phyloP scores from a whole-genome alignment of 495 filamentous ascomycete species.

The Darksidea phi region DNA sequence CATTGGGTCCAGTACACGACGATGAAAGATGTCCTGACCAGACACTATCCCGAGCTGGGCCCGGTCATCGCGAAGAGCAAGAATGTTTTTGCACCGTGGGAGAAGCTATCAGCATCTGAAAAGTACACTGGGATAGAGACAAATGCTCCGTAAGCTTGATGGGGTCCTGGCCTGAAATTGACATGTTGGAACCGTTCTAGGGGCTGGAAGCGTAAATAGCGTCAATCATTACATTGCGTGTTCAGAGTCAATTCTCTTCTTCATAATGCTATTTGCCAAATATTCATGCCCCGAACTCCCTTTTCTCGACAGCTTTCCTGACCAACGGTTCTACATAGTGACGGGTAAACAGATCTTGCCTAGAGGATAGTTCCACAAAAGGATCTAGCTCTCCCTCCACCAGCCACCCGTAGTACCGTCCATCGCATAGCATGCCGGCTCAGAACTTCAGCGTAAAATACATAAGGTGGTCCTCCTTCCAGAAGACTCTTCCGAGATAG shows the following conservation, averaged over 20 bases:
- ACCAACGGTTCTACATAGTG: slow-evolving; percentile 1
- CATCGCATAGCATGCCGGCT: slow-evolving; percentile 7
- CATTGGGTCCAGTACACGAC: slow-evolving; percentile 10
- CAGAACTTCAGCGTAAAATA: slow-evolving; percentile 20
- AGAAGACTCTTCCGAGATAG: slow-evolving; percentile 19
- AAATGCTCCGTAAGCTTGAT: slow-evolving; percentile 16
- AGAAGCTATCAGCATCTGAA: slow-evolving; percentile 15
- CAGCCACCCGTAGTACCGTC: slow-evolving; percentile 6
- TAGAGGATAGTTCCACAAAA: slow-evolving; percentile 8
- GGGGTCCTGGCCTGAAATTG: slow-evolving; percentile 5
- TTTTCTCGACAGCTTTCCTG: slow-evolving; percentile 9
- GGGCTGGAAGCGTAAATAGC: slow-evolving; percentile 6
- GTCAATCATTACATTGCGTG: slow-evolving; percentile 20
- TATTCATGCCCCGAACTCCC: slow-evolving; percentile 4
- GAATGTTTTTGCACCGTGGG: slow-evolving; percentile 10
- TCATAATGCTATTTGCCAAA: neutral
- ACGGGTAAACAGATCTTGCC: slow-evolving; percentile 1
- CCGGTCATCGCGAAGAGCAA: slow-evolving; percentile 11
- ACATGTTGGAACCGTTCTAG: slow-evolving; percentile 11
- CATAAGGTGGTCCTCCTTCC: slow-evolving; percentile 9
- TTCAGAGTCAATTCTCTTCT: slow-evolving; percentile 12
- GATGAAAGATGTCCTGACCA: slow-evolving; percentile 9
- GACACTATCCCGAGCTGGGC: slow-evolving; percentile 6
- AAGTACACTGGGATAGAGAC: slow-evolving; percentile 12
- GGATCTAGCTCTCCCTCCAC: slow-evolving; percentile 16